Base-by-base conservation (phyloP, 2,329 filamentous ascomycete genomes). In the Verticillium isaacii region DNA sequence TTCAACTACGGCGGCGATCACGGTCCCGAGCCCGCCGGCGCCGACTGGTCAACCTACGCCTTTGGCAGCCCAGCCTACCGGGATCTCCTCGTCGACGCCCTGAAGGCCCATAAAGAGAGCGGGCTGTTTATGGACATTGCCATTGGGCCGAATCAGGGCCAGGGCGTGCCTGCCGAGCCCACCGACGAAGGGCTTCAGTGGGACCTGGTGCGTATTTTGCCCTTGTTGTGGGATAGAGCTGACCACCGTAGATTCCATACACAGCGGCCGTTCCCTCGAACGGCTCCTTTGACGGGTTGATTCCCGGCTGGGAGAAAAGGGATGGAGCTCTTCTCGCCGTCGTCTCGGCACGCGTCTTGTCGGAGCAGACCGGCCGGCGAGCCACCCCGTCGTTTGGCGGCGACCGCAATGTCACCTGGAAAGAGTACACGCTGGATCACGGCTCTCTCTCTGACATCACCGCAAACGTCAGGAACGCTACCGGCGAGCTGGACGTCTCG, bases 91-190 rank as follows among this genome's bases (percentile, higher is more conserved):
- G 29, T 19, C 17, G 23, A 41, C 2, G 60, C 54, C 2, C 41
- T 63, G 1, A 37, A 55, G 3, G 60, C 62, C 1, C 60, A 62
- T 6, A 32, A 62, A 2, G 73, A 78, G 0, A 62, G 72, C 19
- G 75, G 69, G 0, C 55, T 82, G 11, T 60, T 76, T 5, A 73
- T 83, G 66, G 80, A 83, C 64, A 79, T 80, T 65, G 70, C 76
- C 0, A 57, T 82, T 1, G 80, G 80, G 0, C 75, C 80, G 0
- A 80, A 80, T 62, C 77, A 80, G 65, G 81, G 80, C 4, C 72
- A 76, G 56, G 81, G 81, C 15, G 77, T 81, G 3, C 80, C 80
- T 1, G 72, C 75, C 0, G 64, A 68, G 1, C 60, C 64, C 1
- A 66, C 71, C 25, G 68, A 73, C 56, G 71, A 74, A 5, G 77